phyloP scores from a whole-genome alignment of 2,329 filamentous ascomycete species.

The Epichloe amarillans region DNA sequence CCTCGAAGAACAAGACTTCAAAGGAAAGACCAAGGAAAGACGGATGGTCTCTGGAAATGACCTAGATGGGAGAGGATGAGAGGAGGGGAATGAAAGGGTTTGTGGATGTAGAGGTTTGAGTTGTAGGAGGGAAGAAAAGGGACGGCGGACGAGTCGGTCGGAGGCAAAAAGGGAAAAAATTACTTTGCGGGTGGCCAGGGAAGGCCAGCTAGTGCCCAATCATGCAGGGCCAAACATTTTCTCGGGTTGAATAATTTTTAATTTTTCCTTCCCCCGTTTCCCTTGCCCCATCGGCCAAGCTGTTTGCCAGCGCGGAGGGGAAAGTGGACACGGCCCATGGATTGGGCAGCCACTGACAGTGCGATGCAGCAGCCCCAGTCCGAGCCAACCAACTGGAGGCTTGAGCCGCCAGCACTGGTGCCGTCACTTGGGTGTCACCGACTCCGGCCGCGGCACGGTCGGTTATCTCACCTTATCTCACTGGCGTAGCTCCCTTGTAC shows the following conservation, averaged over 20 bases:
- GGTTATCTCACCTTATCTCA: no score
- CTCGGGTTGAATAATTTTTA: slow-evolving; percentile 5
- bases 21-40: slow-evolving; percentile 33
- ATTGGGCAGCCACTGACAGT: slow-evolving; percentile 2
- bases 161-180: slow-evolving; percentile 24
- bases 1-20: slow-evolving; percentile 31
- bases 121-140: slow-evolving; percentile 21
- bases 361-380: not conserved
- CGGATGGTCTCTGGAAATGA: slow-evolving; percentile 18
- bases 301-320: not conserved
- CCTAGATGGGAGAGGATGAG: slow-evolving; percentile 16
- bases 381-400: not conserved
- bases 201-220: slow-evolving; percentile 21
- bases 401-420: no score
- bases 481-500: not conserved
- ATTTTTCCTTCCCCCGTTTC: not conserved
- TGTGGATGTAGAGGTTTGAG: slow-evolving; percentile 17
- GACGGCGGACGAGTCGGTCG: slow-evolving; percentile 7
- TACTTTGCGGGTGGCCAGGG: slow-evolving; percentile 18
- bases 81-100: slow-evolving; percentile 19
- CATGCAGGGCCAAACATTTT: not conserved
- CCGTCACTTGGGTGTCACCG: not conserved
- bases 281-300: not conserved
- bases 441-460: not conserved
- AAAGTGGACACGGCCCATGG: not conserved